Percentiles rank a stretch among this genome's conserved stretches.
phyloP scores from a whole-genome alignment of 768 basidiomycete genomes.

The Rhodocollybia butyracea region DNA sequence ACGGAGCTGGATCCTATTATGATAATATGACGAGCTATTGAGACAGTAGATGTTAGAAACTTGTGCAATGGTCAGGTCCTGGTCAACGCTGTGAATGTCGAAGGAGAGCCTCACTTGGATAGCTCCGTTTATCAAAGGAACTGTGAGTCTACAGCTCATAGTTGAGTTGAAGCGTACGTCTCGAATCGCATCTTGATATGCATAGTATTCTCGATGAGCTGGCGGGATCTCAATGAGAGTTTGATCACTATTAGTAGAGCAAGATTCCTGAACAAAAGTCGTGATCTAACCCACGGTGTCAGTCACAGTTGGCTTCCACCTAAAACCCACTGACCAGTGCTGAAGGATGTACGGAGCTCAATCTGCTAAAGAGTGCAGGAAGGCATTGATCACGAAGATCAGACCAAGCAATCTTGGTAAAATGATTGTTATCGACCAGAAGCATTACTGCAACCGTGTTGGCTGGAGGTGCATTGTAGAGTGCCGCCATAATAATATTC shows the following conservation, averaged over 20 bases:
- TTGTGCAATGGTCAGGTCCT: background rate
- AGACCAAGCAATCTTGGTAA: conserved; percentile 1
- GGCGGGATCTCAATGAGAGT: background rate
- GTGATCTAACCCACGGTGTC: background rate
- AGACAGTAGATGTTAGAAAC: background rate
- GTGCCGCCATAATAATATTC: background rate
- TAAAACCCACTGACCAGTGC: background rate
- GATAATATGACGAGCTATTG: conserved; percentile 46
- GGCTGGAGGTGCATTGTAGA: background rate
- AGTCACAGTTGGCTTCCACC: background rate
- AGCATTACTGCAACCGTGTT: conserved; percentile 1
- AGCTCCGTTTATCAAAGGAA: background rate
- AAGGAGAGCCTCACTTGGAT: background rate
- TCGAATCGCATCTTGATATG: background rate
- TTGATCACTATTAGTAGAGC: background rate
- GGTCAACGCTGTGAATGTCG: background rate
- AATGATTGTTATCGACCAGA: conserved; percentile 3
- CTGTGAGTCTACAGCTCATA: background rate
- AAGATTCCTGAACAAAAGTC: conserved; percentile 3
- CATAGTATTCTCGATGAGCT: background rate
- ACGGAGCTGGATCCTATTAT: conserved; percentile 48
- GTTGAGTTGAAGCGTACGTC: background rate
- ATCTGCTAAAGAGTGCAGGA: background rate
- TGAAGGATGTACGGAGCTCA: background rate
- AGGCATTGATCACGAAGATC: conserved; percentile 7